Conservation (phyloP, 257 asterid genomes). For the Pogostemon cablin region DNA sequence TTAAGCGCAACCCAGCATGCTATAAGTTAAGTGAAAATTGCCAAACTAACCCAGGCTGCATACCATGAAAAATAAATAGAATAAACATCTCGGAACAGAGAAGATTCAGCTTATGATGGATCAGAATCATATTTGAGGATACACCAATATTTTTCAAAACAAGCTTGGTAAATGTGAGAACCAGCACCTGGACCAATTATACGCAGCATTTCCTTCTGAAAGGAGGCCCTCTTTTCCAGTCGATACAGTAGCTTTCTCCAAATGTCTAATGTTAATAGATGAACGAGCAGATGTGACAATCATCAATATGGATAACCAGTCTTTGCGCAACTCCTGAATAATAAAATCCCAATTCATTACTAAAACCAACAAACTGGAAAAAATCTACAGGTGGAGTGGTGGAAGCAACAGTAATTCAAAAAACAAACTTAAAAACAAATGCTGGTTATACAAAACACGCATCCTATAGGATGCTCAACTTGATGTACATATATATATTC, state of each 20-base stretch:
- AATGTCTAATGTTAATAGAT: constrained; percentile 90
- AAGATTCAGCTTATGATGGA: constrained; percentile 22
- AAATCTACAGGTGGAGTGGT: constrained; percentile 28
- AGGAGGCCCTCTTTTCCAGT: constrained; percentile 97
- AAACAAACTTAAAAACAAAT: constrained; percentile 24
- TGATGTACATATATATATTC: constrained; percentile 3
- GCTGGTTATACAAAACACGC: constrained; percentile 21
- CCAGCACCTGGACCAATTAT: constrained; percentile 95
- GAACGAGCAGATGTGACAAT: constrained; percentile 98
- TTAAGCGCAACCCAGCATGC: constrained; percentile 5
- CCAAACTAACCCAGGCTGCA: constrained; percentile 6
- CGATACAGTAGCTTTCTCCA: constrained; percentile 98
- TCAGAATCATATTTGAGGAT: constrained; percentile 14
- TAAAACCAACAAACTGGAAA: neutral
- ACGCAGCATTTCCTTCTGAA: constrained; percentile 97
- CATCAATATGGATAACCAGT: constrained; percentile 93
- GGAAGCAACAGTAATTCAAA: constrained; percentile 22
- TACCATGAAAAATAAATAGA: constrained; percentile 4
- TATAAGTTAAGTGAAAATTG: constrained; percentile 25
- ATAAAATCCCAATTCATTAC: constrained; percentile 20
- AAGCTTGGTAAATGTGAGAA: constrained; percentile 28
- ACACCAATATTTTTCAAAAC: constrained; percentile 23
- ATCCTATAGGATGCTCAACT: constrained; percentile 21
- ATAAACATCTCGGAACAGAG: constrained; percentile 3
- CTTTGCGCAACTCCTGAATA: constrained; percentile 84